These are phyloP conservation scores for Trypanosoma brucei DNA, from an alignment of 208 protist species.

Conservation along the genomic window DNA sequence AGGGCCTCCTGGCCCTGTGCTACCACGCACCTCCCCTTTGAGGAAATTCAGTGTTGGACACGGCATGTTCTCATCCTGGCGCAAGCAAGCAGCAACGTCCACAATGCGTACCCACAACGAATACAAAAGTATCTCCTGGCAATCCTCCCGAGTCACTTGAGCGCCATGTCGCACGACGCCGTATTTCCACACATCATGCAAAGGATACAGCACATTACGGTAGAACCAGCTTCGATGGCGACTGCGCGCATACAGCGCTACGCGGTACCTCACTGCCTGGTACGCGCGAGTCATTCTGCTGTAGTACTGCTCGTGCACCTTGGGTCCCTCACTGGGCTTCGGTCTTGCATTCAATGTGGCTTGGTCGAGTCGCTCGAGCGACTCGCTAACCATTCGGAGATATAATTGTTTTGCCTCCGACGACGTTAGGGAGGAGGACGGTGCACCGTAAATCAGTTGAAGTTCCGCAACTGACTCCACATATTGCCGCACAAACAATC, in stretches of 20 bases:
- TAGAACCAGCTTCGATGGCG: constrained; percentile 43
- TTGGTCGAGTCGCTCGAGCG: constrained; percentile 64
- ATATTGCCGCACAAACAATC: constrained; percentile 40
- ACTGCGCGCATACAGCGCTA: constrained; percentile 59
- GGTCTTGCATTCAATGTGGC: constrained; percentile 39
- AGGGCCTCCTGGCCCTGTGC: constrained; percentile 18
- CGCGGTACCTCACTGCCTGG: constrained; percentile 39
- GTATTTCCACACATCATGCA: constrained; percentile 48
- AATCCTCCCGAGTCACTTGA: constrained; percentile 2
- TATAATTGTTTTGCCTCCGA: constrained; percentile 34
- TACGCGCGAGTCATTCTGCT: constrained; percentile 56
- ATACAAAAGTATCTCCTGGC: constrained; percentile 18
- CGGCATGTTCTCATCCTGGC: constrained; percentile 56
- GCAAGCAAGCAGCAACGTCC: constrained; percentile 32
- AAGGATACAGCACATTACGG: constrained; percentile 39
- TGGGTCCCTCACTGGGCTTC: background rate
- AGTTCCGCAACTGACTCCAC: constrained; percentile 61
- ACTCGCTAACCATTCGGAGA: constrained; percentile 56
- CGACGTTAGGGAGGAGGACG: constrained; percentile 34
- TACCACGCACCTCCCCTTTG: constrained; percentile 35
- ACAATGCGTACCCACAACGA: constrained; percentile 25
- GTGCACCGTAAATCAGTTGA: constrained; percentile 60
- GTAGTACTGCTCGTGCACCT: constrained; percentile 32
- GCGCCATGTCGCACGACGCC: constrained; percentile 33
- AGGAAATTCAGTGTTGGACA: constrained; percentile 54